Evolutionary conservation across 176 grass and related monocot species (phyloP), one percentile per base, ranked within the genome.

Genomic region (Carex pumila): DNA sequence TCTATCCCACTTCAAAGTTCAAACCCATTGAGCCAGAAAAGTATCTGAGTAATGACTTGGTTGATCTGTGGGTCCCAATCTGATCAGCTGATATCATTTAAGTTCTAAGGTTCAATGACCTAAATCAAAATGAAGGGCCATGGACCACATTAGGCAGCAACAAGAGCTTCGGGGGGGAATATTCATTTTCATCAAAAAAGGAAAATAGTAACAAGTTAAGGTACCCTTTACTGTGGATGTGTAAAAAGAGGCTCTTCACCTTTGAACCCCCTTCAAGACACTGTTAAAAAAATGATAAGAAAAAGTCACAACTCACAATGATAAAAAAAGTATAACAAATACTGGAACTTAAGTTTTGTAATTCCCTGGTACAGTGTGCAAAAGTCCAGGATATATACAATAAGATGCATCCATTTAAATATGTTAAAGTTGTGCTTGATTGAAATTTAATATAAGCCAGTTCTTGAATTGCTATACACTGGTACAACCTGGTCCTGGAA

Each of bases 1-100:
- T n/a, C 85, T 74, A 84, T 86, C 14, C 94, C 92, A 61, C 88
- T 88, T 4, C 94, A 65, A 85, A 91, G 91, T 88, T 6, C 94
- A 65, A 85, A 91, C 93, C 90, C 92, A 88, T 73, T 30, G 29
- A 17, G 87, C 83, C 19, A 87, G 7, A 34, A 18, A 70, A 70
- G 1, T 70, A 70, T 41, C 5, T n/a, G 2, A 19, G 17, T 43
- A 45, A 71, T 41, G 17, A 71, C 37, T 71, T 11, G 47, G 45
- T 47, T 21, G 15, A 60, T 37, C 8, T 18, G 39, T 18, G 39
- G 6, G 13, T 43, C 17, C 60, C 39, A 71, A 53, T 22, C 11
- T 52, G 47, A 75, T 75, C 47, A 73, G 70, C 19, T 73, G 70
- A 73, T 50, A 50, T 29, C 11, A 7, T 11, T 75, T 75, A 19